phyloP scores from a whole-genome alignment of 2,329 filamentous ascomycete genomes.

The Elsinoe australis region DNA sequence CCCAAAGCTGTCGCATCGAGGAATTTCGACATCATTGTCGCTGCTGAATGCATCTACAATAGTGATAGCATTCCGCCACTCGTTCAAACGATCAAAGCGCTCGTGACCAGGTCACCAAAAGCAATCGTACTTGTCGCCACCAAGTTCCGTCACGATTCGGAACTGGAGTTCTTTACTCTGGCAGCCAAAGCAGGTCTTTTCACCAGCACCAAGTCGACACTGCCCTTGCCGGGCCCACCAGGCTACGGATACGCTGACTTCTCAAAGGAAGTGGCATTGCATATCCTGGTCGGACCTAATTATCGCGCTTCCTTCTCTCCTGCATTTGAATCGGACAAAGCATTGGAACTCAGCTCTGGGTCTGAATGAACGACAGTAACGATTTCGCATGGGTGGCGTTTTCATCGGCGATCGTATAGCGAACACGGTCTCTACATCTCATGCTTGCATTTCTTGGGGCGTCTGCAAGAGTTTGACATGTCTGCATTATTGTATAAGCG shows the following conservation, averaged over 20 bases:
- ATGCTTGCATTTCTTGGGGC: neutral
- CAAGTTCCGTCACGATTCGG: slow-evolving; percentile 60
- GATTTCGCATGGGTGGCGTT: slow-evolving; percentile 9
- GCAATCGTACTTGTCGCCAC: slow-evolving; percentile 53
- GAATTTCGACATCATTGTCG: slow-evolving; percentile 53
- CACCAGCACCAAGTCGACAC: slow-evolving; percentile 25
- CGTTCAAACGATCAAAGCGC: slow-evolving; percentile 48
- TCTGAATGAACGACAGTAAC: slow-evolving; percentile 13
- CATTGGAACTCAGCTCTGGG: slow-evolving; percentile 16
- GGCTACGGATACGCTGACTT: slow-evolving; percentile 32
- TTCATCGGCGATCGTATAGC: slow-evolving; percentile 10
- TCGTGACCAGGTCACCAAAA: slow-evolving; percentile 43
- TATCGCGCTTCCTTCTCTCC: slow-evolving; percentile 12
- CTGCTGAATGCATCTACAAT: slow-evolving; percentile 69
- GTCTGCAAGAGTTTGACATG: too few species aligned
- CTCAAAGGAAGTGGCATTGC: slow-evolving; percentile 30
- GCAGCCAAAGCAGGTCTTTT: slow-evolving; percentile 36
- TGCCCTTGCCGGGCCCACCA: slow-evolving; percentile 29
- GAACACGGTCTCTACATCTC: slow-evolving; percentile 5
- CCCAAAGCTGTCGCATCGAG: slow-evolving; percentile 32
- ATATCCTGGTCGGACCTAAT: slow-evolving; percentile 21
- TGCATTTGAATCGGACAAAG: slow-evolving; percentile 1
- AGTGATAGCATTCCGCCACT: slow-evolving; percentile 57
- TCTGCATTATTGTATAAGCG: too few species aligned
- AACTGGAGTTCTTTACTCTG: slow-evolving; percentile 58